Base-by-base conservation (phyloP, 495 filamentous ascomycete species). In the Aspergillus coremiiformis region DNA sequence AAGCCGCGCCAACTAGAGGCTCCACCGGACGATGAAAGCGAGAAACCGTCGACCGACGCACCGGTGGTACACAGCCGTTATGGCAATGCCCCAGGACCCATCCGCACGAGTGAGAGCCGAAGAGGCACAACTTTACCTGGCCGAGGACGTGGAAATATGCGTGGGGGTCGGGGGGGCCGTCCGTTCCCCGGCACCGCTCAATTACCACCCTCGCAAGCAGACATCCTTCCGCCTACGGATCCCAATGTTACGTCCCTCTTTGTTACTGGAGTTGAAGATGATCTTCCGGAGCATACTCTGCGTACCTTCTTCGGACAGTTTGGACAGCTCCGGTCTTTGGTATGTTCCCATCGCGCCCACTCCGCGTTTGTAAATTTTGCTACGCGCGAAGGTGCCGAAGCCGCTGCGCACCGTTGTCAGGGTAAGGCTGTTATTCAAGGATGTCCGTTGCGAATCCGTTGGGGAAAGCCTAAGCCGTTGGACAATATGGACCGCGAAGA, bases 321-420 rank as follows among this genome's bases (percentile, higher is more conserved):
- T 57, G 93, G 93, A 44, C 82, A 84, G 58, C 81, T 98, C 47
- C 88, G 91, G 49, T 93, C 87, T 3, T 64, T 98, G 17, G 84
- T 97, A 43, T 96, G 94, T 67, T 94, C 90, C 11, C 93, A 98
- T 67, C 92, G 95, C 67, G 87, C 93, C 7, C 94, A 96, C 62
- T 95, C 89, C 60, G 93, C 94, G 0, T 98, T 96, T 60, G 79
- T 98, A 68, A 98, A 97, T 71, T 98, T 87, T 65, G 78, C 86
- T 48, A 86, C 80, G 22, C 83, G 94, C 47, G 81, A 87, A 37
- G 83, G 78, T 2, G 93, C 93, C 9, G 93, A 97, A 67, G 81
- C 75, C 21, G 93, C 93, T 0, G 86, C 94, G 0, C 80, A 79
- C 47, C 83, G 86, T 26, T 92, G 87, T 60, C 86, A 96, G 66